Percentiles rank a stretch among this genome's conserved stretches.
Conservation (phyloP, 192 early-diverging fungal genomes). For the Gaertneriomyces semiglobifer region DNA sequence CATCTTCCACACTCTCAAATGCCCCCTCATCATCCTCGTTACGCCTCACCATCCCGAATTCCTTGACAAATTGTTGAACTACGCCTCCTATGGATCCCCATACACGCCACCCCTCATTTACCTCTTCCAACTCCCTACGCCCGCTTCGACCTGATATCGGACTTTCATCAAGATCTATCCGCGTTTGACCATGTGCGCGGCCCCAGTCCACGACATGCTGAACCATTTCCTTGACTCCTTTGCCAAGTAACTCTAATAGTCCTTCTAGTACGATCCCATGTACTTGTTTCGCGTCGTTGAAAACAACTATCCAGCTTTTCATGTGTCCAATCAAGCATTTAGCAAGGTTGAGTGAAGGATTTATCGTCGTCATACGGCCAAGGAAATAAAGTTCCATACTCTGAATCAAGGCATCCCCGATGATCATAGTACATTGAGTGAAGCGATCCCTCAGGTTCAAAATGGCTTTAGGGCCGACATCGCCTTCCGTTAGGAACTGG, state of each 20-base stretch:
- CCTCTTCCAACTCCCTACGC: constrained; percentile 15
- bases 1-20: constrained; percentile 35
- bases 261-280: constrained; percentile 24
- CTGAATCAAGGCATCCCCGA: constrained; percentile 18
- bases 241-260: constrained; percentile 7
- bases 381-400: constrained; percentile 19
- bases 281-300: constrained; percentile 10
- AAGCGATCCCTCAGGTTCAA: background rate
- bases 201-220: constrained; percentile 14
- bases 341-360: constrained; percentile 28
- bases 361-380: constrained; percentile 9
- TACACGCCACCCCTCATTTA: constrained; percentile 37
- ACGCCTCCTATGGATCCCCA: constrained; percentile 38
- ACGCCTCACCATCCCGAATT: constrained; percentile 19
- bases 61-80: constrained; percentile 29
- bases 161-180: constrained; percentile 15
- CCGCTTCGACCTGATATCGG: background rate
- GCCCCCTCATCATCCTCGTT: constrained; percentile 23
- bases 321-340: constrained; percentile 23
- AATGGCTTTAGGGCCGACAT: background rate
- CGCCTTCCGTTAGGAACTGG: constrained; percentile 6
- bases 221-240: constrained; percentile 24
- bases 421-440: background rate
- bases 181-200: constrained; percentile 17
- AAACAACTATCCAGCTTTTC: constrained; percentile 25